Evolutionary conservation across 148 eudicot genomes (phyloP), one percentile per base, ranked within the genome.

Genomic region (Cornus kousa): DNA sequence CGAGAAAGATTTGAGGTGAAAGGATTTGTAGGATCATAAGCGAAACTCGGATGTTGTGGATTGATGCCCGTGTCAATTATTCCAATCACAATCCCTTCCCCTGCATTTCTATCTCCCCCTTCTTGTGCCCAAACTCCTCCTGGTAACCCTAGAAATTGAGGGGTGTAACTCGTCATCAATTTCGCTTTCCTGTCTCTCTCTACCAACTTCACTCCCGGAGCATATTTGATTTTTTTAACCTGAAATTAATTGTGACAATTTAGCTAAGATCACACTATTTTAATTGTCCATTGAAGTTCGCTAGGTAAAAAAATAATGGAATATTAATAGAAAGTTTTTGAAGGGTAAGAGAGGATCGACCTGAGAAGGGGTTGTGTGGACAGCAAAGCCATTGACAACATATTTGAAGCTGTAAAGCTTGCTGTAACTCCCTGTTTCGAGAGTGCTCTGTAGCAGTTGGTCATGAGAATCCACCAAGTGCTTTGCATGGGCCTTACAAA

Each of bases 401-500:
- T 96, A 97, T 48, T 90, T 90, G 87, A 91, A 96, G 92, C 97
- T 92, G 55, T 91, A 94, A 69, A 96, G 85, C 89, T 89, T 94
- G 72, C 20, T 76, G 82, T 91, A 96, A 81, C 84, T 82, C 17
- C 91, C 93, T 50, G 23, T 72, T 5, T 88, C 87, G 23, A 96
- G 79, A 62, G 83, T 87, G 87, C 82, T 89, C 77, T 88, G 70
- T 16, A 96, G 88, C 40, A 96, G 84, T 73, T 91, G 72, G 66
- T 87, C 83, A 70, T 93, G 97, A 20, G 87, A 85, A 20, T 86
- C 76, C 59, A 85, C 89, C 85, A 96, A 64, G n/a, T 48, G 60
- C 68, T 87, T 90, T 88, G 92, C 93, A 84, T 95, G 87, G 77
- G 80, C 75, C 87, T 83, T 71, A 24, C 88, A 90, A n/a, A 78